These are phyloP conservation scores for Pythium brachiatum DNA, from an alignment of 352 stramenopile species.

Conservation along the genomic window DNA sequence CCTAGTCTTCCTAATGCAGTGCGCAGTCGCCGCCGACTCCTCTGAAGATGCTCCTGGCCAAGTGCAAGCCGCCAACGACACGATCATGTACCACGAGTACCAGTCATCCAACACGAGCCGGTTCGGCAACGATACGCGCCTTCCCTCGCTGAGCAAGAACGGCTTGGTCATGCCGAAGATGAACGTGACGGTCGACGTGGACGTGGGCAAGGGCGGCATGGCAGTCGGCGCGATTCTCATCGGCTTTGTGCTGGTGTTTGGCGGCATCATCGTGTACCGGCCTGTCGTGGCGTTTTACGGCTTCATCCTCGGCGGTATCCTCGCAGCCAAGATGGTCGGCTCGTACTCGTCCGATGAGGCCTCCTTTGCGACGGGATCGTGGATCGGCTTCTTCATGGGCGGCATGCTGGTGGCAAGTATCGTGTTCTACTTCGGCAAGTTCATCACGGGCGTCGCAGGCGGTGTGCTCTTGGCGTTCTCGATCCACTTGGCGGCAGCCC, in stretches of 20 bases:
- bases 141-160: conserved; percentile 31
- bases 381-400: conserved; percentile 67
- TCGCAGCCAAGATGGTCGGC: conserved; percentile 50
- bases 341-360: conserved; percentile 48
- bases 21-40: neutral
- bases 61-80: neutral
- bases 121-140: conserved; percentile 28
- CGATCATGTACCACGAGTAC: neutral
- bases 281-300: conserved; percentile 54
- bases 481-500: conserved; percentile 52
- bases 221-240: conserved; percentile 40
- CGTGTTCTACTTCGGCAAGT: conserved; percentile 52
- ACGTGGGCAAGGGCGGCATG: conserved; percentile 37
- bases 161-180: neutral
- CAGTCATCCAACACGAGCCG: conserved; percentile 3
- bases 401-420: conserved; percentile 49
- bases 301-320: conserved; percentile 54
- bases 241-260: conserved; percentile 39
- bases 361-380: conserved; percentile 55
- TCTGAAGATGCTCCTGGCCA: neutral
- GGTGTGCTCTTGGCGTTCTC: conserved; percentile 55
- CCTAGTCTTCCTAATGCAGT: neutral
- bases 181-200: conserved; percentile 31
- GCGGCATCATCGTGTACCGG: conserved; percentile 64
- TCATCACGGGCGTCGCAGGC: conserved; percentile 51